Evolutionary conservation across 352 stramenopile genomes (phyloP), one percentile per base, ranked within the genome.

Genomic region (Phytophthora hybrid): DNA sequence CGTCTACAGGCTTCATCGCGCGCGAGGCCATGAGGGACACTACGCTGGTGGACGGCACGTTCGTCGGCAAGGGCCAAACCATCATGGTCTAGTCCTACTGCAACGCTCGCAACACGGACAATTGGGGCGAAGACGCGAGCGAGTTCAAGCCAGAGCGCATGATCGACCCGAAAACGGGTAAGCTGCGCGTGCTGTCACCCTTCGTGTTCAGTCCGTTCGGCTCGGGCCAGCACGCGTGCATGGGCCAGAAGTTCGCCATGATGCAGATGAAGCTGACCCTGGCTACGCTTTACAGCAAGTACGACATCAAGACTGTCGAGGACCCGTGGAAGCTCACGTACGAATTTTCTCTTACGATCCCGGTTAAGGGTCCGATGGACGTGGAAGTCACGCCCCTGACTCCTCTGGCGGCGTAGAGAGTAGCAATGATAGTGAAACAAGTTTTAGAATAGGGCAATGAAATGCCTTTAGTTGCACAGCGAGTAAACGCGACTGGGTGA

Each of bases 71-170:
- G 62, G 72, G 56, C 1, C 51, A 64, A 16, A 69, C 68, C 0
- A 44, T 77, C 37, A 77, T 79, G 73, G 46, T 70, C 5, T 67
- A 69, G 19, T 77, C 63, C 5, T 79, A 71, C 32, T 67, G 57
- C 59, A 79, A 77, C 55, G 56, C 57, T 11, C 73, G 73, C 46
- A 79, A 77, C 64, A 71, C 66, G 39, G 66, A 69, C n/a, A 59
- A 54, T 1, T 95, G 89, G 88, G 82, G 84, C 1, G 39, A 74
- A 0, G 89, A 94, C 56, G 78, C 78, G 0, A 53, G 60, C 4
- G 66, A 81, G 57, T 93, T 86, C 62, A 87, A 86, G 19, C 85
- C 89, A 0, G 83, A 94, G 58, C 80, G 83, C 8, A 93, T 81
- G 74, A 75, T 93, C 46, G 83, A 89, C 57, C 8, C 63, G 0